Evolutionary conservation across 2,329 filamentous ascomycete species (phyloP), one percentile per base, ranked within the genome.

Genomic region (Penicillium sp.): DNA sequence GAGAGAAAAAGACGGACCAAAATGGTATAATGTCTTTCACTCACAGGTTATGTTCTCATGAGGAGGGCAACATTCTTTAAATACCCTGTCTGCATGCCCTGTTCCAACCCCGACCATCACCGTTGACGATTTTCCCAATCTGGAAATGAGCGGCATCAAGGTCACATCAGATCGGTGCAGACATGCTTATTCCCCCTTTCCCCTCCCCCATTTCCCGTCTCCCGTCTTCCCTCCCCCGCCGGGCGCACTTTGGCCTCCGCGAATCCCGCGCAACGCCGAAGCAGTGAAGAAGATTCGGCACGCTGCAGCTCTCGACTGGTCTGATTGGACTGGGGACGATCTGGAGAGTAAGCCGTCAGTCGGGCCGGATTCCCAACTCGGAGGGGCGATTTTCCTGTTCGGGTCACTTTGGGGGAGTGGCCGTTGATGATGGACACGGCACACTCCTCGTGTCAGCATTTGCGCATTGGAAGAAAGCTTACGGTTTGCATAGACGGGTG

Each of bases 131-230:
- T 48, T 54, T 41, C 53, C 46, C 25, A 44, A 46, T 43, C 0
- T 5, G 51, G 53, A n/a, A 32, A 52, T 45, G 51, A 54, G 26
- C 27, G 52, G 51, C 51, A 38, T 26, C 29, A 28, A 51, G 44
- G 49, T 18, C 18, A 18, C 18, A 48, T 55, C 45, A 52, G 51
- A 55, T 55, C 46, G 51, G 6, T 18, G 27, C 32, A 18, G 32
- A 11, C 29, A 18, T 28, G n/a, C 12, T 29, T 29, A 9, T 39
- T 13, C 4, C 5, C 13, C 28, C 9, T 18, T 8, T 11, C 27
- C 29, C 40, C 40, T 18, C 40, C 18, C 18, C 18, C 18, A 18
- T 18, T 3, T 18, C 18, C 18, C 18, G 3, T 18, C 18, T 18
- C 18, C 18, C 18, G 18, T 18, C 18, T 18, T 1, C 18, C 18